phyloP scores from a whole-genome alignment of 2,329 filamentous ascomycete species.

The Rutstroemia sp. region DNA sequence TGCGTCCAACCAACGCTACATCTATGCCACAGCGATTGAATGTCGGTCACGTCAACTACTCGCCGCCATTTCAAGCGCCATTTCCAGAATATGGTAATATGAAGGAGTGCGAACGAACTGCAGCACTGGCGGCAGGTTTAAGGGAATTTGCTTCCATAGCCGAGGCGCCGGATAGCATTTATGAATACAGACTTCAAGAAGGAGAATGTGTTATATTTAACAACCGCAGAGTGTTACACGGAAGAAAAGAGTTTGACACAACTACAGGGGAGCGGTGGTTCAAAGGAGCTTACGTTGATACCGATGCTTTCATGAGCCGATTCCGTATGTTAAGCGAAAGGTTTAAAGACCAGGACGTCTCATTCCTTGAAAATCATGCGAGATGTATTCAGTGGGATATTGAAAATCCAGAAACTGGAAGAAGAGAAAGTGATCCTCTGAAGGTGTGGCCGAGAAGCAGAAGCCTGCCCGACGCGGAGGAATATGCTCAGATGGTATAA shows the following conservation, averaged over 20 bases:
- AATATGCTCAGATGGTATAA: background rate
- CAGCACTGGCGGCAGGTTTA: background rate
- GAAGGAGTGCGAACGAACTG: slow-evolving; percentile 8
- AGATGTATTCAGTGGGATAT: slow-evolving; percentile 4
- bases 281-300: slow-evolving; percentile 75
- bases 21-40: too few relatives aligned
- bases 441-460: slow-evolving; percentile 6
- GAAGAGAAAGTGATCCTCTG: slow-evolving; percentile 6
- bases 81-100: background rate
- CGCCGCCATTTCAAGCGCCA: slow-evolving; percentile 69
- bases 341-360: background rate
- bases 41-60: slow-evolving; percentile 51
- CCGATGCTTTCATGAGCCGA: slow-evolving; percentile 49
- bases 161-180: slow-evolving; percentile 46
- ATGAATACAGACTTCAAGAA: slow-evolving; percentile 64
- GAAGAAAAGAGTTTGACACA: slow-evolving; percentile 66
- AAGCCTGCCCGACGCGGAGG: slow-evolving; percentile 2
- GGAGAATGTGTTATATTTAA: slow-evolving; percentile 94
- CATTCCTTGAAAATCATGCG: background rate
- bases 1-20: background rate
- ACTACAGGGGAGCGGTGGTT: slow-evolving; percentile 67
- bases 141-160: slow-evolving; percentile 2
- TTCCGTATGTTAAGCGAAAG: slow-evolving; percentile 33
- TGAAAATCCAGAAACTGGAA: background rate
- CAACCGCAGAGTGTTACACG: slow-evolving; percentile 80